Base-by-base conservation (phyloP, 345 rosid genomes). In the Barbarea vulgaris region DNA sequence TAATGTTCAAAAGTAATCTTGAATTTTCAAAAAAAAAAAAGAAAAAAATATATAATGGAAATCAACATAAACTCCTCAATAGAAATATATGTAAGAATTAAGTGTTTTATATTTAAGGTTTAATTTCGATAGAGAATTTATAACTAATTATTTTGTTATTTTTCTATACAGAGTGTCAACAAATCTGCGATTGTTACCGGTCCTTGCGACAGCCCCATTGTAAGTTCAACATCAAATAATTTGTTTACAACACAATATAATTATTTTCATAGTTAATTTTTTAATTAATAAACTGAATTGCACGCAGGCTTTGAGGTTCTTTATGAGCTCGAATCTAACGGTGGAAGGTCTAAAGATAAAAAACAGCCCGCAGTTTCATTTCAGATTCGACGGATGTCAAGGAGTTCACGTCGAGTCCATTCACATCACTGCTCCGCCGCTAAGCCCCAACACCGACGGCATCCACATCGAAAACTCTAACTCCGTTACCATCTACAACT, bases 401-500 rank as follows among this genome's bases (percentile, higher is more conserved):
- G 81, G 81, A 33, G 81, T 92, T 63, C 83, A 67, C 34, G 76
- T 85, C 0, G 82, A 85, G 6, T 81, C 88, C 8, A 65, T 95
- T 53, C 86, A 77, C 73, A 87, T 95, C 57, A 87, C 86, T 50
- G 91, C 98, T 24, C 99, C 98, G 21, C 80, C 82, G 44, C 66
- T 83, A 25, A 92, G 97, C 73, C 99, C 99, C 18, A 95, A 95
- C 80, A 92, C 99, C 0, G 97, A 95, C 37, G 99, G 99, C 39
- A 87, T 92, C 74, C 99, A 92, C 74, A 80, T 95, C 1, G 97
- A 92, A 73, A 82, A 82, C 74, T 74, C 91, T 4, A 81, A 82
- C 57, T 57, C 70, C 58, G 96, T 95, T 14, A 79, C 81, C 67
- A 87, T 95, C 70, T 87, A 95, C 78, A 83, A 92, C 73, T 90